Conservation (phyloP, 2,329 filamentous ascomycete genomes). For the Fusarium transvaalense region DNA sequence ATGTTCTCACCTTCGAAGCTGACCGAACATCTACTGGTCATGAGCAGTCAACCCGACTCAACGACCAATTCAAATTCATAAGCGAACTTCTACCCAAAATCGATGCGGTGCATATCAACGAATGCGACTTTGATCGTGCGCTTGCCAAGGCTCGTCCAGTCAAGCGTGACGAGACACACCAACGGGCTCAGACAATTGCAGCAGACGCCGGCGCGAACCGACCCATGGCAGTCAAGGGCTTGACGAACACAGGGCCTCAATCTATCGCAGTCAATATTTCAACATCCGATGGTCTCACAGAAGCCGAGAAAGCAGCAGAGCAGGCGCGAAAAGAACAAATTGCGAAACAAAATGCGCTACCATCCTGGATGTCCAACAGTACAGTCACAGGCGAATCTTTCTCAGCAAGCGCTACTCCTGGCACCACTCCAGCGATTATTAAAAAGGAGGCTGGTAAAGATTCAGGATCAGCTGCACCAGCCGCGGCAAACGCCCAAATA, state of each 20-base stretch:
- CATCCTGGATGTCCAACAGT: conserved; percentile 78
- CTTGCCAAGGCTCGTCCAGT: conserved; percentile 73
- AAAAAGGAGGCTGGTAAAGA: conserved; percentile 63
- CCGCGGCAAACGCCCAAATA: conserved; percentile 68
- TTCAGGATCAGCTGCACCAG: conserved; percentile 54
- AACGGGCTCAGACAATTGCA: conserved; percentile 70
- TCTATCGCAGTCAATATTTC: conserved; percentile 78
- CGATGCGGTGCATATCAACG: conserved; percentile 79
- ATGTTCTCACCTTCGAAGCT: conserved; percentile 72
- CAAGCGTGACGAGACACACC: conserved; percentile 74
- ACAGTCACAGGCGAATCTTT: conserved; percentile 76
- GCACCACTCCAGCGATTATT: conserved; percentile 40
- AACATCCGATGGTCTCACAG: conserved; percentile 72
- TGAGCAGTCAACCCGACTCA: conserved; percentile 79
- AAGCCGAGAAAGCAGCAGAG: conserved; percentile 75
- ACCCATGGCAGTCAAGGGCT: conserved; percentile 77
- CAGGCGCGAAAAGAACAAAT: conserved; percentile 74
- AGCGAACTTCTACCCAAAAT: conserved; percentile 81
- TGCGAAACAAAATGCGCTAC: conserved; percentile 76
- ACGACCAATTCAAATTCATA: conserved; percentile 83
- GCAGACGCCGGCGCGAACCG: conserved; percentile 66
- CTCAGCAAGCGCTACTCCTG: conserved; percentile 50
- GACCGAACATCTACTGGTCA: conserved; percentile 77
- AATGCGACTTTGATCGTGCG: conserved; percentile 79
- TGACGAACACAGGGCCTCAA: conserved; percentile 74